Percentiles rank a stretch among this genome's conserved stretches.
Conservation (phyloP, 345 rosid species). For the Pseudoturritis turrita region DNA sequence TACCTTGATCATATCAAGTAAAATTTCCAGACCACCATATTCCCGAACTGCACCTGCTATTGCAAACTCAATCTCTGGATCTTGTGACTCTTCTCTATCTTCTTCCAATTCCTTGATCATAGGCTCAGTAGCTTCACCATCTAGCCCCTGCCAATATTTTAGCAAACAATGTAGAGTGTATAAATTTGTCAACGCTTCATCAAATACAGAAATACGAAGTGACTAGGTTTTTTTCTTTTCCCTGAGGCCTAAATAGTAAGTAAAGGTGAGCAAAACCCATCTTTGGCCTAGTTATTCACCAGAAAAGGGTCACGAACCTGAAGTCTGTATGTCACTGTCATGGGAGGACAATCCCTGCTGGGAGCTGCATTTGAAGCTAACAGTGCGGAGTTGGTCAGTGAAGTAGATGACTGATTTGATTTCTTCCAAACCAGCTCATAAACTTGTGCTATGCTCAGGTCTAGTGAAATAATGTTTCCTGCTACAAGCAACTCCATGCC, state of each 20-base stretch:
- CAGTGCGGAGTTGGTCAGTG: slow-evolving; percentile 53
- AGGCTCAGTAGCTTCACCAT: slow-evolving; percentile 99
- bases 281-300: slow-evolving; percentile 7
- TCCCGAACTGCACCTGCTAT: slow-evolving; percentile 98
- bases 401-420: slow-evolving; percentile 72
- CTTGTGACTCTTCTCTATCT: slow-evolving; percentile 97
- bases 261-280: slow-evolving; percentile 7
- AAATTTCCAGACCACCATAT: slow-evolving; percentile 85
- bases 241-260: neutral
- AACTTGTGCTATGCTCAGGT: slow-evolving; percentile 94
- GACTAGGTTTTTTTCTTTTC: neutral
- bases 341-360: slow-evolving; percentile 80
- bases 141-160: slow-evolving; percentile 64
- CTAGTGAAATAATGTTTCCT: slow-evolving; percentile 95
- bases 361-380: slow-evolving; percentile 58
- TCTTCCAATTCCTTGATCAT: slow-evolving; percentile 99
- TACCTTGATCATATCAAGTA: slow-evolving; percentile 91
- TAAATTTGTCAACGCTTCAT: slow-evolving; percentile 5
- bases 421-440: slow-evolving; percentile 99
- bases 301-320: slow-evolving; percentile 57
- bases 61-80: slow-evolving; percentile 98
- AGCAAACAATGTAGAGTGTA: slow-evolving; percentile 3
- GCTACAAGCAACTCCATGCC: slow-evolving; percentile 97
- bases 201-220: neutral
- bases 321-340: slow-evolving; percentile 96